Conservation (phyloP, 208 protist genomes). For the Acanthamoeba comandoni region DNA sequence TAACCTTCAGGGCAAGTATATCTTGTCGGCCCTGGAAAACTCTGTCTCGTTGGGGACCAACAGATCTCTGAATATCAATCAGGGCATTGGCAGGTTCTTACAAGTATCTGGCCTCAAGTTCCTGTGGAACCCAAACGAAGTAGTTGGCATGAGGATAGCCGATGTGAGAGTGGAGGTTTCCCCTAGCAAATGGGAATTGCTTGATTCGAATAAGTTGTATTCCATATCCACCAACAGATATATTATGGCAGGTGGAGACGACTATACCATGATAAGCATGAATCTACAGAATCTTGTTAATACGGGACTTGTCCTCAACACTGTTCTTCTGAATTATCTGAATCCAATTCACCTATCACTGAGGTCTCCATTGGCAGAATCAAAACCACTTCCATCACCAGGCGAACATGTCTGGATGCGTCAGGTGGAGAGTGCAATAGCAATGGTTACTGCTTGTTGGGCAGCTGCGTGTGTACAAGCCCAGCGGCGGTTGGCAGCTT, state of each 20-base stretch:
- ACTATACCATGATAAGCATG: slow-evolving; percentile 15
- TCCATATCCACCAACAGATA: not conserved
- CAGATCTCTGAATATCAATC: slow-evolving; percentile 38
- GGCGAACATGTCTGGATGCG: slow-evolving; percentile 34
- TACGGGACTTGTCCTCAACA: not conserved
- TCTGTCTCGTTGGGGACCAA: slow-evolving; percentile 25
- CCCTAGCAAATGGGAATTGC: not conserved
- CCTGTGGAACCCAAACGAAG: slow-evolving; percentile 35
- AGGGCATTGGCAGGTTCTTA: slow-evolving; percentile 59
- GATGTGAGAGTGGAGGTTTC: slow-evolving; percentile 21
- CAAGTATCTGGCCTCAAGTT: slow-evolving; percentile 23
- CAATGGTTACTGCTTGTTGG: not conserved
- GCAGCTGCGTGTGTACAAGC: slow-evolving; percentile 26
- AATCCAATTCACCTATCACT: not conserved
- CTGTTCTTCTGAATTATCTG: not conserved
- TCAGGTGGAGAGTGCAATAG: slow-evolving; percentile 1
- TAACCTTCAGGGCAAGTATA: slow-evolving; percentile 14
- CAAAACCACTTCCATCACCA: not conserved
- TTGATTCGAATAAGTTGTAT: not conserved
- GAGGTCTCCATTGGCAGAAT: not conserved
- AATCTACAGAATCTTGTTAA: not conserved
- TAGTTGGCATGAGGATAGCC: slow-evolving; percentile 4
- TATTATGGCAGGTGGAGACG: slow-evolving; percentile 10
- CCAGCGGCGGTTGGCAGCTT: not conserved
- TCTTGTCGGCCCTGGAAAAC: slow-evolving; percentile 50